Percentiles rank a stretch among this genome's conserved stretches.
phyloP scores from a whole-genome alignment of 2,329 filamentous ascomycete genomes.

The Aureobasidium mangrovei region DNA sequence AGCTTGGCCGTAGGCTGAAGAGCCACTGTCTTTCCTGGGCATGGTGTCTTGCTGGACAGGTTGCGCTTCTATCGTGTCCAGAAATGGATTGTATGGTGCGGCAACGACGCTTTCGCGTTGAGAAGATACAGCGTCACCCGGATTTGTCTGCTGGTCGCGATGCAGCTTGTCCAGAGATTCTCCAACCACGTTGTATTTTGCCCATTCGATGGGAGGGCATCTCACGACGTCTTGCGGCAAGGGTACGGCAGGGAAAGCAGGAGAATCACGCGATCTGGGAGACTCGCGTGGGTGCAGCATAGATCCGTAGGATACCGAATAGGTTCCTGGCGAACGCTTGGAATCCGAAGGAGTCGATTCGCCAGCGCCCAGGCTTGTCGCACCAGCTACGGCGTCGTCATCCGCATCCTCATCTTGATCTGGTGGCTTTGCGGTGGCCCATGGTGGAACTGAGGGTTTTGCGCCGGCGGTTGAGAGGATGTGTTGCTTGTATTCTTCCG shows the following conservation, averaged over 20 bases:
- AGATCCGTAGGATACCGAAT: not conserved
- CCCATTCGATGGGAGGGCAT: constrained; percentile 88
- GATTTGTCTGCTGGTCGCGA: constrained; percentile 63
- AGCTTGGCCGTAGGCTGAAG: constrained; percentile 8
- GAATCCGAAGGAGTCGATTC: not conserved
- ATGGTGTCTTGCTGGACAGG: constrained; percentile 8
- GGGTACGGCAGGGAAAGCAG: constrained; percentile 57
- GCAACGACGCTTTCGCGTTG: constrained; percentile 45
- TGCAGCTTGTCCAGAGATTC: constrained; percentile 78
- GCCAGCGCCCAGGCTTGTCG: constrained; percentile 14
- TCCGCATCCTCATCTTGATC: constrained; percentile 20
- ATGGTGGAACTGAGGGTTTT: constrained; percentile 20
- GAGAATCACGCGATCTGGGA: not conserved
- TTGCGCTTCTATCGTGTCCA: constrained; percentile 39
- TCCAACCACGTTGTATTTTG: constrained; percentile 84
- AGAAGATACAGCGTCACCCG: constrained; percentile 29
- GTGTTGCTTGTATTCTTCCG: constrained; percentile 62
- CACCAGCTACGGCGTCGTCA: constrained; percentile 22
- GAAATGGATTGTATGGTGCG: constrained; percentile 52
- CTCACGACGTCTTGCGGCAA: constrained; percentile 73
- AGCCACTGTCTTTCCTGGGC: constrained; percentile 16
- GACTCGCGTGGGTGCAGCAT: constrained; percentile 9
- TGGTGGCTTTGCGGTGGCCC: constrained; percentile 20
- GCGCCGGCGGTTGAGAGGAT: constrained; percentile 30
- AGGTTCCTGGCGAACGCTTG: not conserved